Evolutionary conservation across 2,329 filamentous ascomycete genomes (phyloP).

Genomic region (Fusarium tuaranense): DNA sequence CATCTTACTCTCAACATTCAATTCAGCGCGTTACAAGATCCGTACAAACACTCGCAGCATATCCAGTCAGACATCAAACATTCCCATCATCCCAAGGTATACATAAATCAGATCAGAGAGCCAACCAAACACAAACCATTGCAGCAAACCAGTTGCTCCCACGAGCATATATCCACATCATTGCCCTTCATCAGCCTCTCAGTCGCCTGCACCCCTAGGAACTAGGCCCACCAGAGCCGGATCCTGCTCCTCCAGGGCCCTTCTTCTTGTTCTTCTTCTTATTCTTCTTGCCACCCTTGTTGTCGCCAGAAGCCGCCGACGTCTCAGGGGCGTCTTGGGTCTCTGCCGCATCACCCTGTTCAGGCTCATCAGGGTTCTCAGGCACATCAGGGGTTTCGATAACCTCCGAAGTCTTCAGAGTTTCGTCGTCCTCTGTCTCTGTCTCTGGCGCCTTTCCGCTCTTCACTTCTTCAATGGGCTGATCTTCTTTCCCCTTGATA

Average conservation of each 20-base stretch:
- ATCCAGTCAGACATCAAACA: background rate
- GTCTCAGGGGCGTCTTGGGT: constrained; percentile 11
- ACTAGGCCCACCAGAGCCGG: constrained; percentile 19
- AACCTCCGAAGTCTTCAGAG: constrained; percentile 23
- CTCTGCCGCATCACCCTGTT: constrained; percentile 18
- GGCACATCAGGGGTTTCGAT: constrained; percentile 21
- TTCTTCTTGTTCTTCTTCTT: constrained; percentile 46
- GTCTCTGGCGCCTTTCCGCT: constrained; percentile 16
- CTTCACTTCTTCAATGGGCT: constrained; percentile 1
- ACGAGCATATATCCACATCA: background rate
- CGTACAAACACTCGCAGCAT: constrained; percentile 5
- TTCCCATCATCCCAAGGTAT: background rate
- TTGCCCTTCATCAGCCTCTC: background rate
- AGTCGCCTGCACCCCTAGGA: constrained; percentile 15
- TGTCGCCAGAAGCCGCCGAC: constrained; percentile 25
- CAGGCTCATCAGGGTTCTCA: constrained; percentile 26
- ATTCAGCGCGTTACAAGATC: background rate
- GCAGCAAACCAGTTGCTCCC: background rate
- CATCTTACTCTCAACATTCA: background rate
- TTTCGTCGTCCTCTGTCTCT: constrained; percentile 16
- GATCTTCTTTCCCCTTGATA: constrained; percentile 27
- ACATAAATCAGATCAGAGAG: background rate
- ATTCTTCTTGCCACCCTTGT: constrained; percentile 39
- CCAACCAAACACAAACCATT: background rate
- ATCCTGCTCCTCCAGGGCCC: constrained; percentile 18